Base-by-base conservation (phyloP, 129 eudicot genomes). In the Pseudognaphalium luteoalbum region DNA sequence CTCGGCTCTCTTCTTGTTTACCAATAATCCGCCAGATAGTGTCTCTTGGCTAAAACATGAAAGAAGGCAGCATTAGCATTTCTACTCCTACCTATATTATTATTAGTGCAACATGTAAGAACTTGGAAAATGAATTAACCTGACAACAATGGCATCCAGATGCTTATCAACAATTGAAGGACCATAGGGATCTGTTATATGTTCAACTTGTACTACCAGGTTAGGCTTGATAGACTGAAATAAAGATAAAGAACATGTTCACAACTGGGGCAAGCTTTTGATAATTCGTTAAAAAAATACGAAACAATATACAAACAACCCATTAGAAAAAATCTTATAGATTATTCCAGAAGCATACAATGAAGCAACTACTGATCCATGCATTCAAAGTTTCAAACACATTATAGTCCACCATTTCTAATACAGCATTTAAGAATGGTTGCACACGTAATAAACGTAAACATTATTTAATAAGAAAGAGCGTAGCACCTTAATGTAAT, bases 171-270 rank as follows among this genome's bases (percentile, higher is more conserved):
- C 70, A 21, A 95, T 83, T 57, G 97, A 89, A 66, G 97, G 99
- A 34, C 97, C 99, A 83, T 91, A 95, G 28, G 95, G 97, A 78
- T 95, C 97, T 56, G 84, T 83, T 56, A 95, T 89, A 19, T 94
- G 96, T 79, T 85, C 96, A 65, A 78, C 94, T 87, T 91, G 83
- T 81, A 89, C 97, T 62, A 75, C 62, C 37, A 95, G 83, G 84
- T 85, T 86, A 35, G 97, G 89, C 84, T 95, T 95, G 67, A 91
- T 81, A 61, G 89, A 91, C 99, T 95, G 89, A 57, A 76, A 82
- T 14, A 35, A 7, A 29, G 7, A 37, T 1, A 19, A 60, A 25
- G 3, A 78, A 44, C 39, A 70, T 14, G 56, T 66, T 67, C 63
- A 73, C 28, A 52, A 29, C 35, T n/a, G 29, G 17, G 51, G 50